Evolutionary conservation across 331 rosid genomes (phyloP), one percentile per base, ranked within the genome.

Genomic region (Phaseolus coccineus): DNA sequence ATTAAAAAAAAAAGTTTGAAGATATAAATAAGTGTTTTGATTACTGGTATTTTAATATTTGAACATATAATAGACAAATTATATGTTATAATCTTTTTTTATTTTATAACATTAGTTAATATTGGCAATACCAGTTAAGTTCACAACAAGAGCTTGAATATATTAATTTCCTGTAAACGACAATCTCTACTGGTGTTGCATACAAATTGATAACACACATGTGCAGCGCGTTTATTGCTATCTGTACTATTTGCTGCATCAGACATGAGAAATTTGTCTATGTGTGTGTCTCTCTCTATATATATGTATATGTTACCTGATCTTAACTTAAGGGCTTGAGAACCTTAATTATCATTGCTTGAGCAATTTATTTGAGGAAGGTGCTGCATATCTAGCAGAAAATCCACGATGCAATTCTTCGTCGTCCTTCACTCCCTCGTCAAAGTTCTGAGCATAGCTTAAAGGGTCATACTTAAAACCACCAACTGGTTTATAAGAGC

Each of bases 361-460:
- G 61, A 64, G 35, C 16, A 83, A 63, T 62, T 75, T 85, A 61
- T 31, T 19, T 16, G 80, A 14, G 2, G 87, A 73, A 61, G 90
- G 82, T 9, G 90, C 89, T 16, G 87, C 97, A 40, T 80, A 91
- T 84, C 94, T 87, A 71, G 96, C 91, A 1, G 91, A 94, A 79
- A 94, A 91, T 3, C 91, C 91, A 0, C 81, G 96, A 11, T 73
- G 80, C 25, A 78, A 22, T 52, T 83, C 88, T 3, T 81, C 88
- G 0, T 79, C 84, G 13, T 87, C 91, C 50, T 78, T 61, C 35
- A 74, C 82, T n/a, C 98, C 97, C 4, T 92, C 92, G 0, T 92
- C 98, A 42, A 94, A 94, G 76, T 94, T 94, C 73, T 87, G 91
- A 25, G 97, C 88, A 74, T 94, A 92, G 88, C 98, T 92, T 77